A percentile compares a stretch with the other conserved stretches of the same genome.
phyloP scores from a whole-genome alignment of 805 yeast genomes.

The Groenewaldozyma tartarivorans region DNA sequence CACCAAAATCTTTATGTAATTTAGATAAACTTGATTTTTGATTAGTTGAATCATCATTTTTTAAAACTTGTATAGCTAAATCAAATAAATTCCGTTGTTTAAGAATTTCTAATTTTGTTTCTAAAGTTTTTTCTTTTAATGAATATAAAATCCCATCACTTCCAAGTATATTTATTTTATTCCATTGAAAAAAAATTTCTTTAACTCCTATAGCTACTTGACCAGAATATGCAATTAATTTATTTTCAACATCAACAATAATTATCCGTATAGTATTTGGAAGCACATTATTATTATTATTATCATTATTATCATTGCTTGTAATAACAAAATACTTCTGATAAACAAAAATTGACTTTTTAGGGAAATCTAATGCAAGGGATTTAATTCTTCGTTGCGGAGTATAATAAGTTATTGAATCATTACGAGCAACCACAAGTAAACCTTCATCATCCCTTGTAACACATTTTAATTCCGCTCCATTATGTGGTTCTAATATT shows the following conservation, averaged over 20 bases:
- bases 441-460: conserved; percentile 33
- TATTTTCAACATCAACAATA: conserved; percentile 60
- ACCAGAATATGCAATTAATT: conserved; percentile 58
- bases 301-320: conserved; percentile 29
- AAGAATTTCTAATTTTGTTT: conserved; percentile 60
- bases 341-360: conserved; percentile 41
- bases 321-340: conserved; percentile 50
- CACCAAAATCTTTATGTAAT: conserved; percentile 57
- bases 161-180: conserved; percentile 50
- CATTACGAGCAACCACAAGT: conserved; percentile 56
- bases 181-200: conserved; percentile 49
- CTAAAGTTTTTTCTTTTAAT: conserved; percentile 54
- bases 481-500: conserved; percentile 35
- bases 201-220: conserved; percentile 58
- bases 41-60: conserved; percentile 19
- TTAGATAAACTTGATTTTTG: conserved; percentile 22
- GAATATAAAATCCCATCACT: conserved; percentile 68
- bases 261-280: conserved; percentile 44
- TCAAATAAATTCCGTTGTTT: conserved; percentile 61
- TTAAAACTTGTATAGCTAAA: conserved; percentile 64
- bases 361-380: conserved; percentile 47
- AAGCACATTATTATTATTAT: conserved; percentile 12
- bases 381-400: conserved; percentile 31
- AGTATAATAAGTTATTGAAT: conserved; percentile 56
- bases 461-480: conserved; percentile 38